Evolutionary conservation across 192 early-diverging fungal genomes (phyloP), one percentile per base, ranked within the genome.

Genomic region (Coemansia furcata): DNA sequence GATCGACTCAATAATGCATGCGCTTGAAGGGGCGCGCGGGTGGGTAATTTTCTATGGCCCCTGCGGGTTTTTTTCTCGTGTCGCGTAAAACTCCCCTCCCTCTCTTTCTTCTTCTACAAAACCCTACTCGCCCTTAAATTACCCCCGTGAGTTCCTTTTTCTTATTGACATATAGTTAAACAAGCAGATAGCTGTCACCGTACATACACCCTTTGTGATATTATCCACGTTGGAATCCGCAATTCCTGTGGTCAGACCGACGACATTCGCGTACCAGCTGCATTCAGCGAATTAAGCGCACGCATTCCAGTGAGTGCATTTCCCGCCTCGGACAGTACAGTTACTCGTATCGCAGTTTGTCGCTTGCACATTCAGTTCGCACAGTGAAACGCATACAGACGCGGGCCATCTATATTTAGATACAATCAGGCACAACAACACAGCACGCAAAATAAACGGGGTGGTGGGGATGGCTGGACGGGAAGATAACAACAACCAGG

Each of bases 381-480:
- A 7, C 29, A 6, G 50, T 14, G 52, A 14, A 33, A 55, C 30
- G 52, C 52, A 55, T 55, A 30, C 52, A 35, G 30, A 35, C 52
- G 29, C 29, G 30, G 52, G 50, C 26, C 11, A 55, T 55, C 52
- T 55, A 55, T 55, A 55, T 55, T 55, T 55, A 55, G 52, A 55
- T 32, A 55, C 52, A 55, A 55, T 55, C 52, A 23, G 35, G 23
- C 26, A 71, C 55, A 40, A 57, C 59, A 60, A 35, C 67, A 35
- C 30, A 19, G 12, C 47, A 15, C 30, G 23, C 23, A 32, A 21
- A 60, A 60, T 38, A 38, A 60, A 60, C 19, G 14, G 21, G 30
- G 32, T 4, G 55, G 30, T 3, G 21, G 14, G 35, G 57, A 60
- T 38, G 35, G 36, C 15, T 4, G 58, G 58, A 6, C 33, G 58